phyloP scores from a whole-genome alignment of 306 rosid species.

The Fagus crenata region DNA sequence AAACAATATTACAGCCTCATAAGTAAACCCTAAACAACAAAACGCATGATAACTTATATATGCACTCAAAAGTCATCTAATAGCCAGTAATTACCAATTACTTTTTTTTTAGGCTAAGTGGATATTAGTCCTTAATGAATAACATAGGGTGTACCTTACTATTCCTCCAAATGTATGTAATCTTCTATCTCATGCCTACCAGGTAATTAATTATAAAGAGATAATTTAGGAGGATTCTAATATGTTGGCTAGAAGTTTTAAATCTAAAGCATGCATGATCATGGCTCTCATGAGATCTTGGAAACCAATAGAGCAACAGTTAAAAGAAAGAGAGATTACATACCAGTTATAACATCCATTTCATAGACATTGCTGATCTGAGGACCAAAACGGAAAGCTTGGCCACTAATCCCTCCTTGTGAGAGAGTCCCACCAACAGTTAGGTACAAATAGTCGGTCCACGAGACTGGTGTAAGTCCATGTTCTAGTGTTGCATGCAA shows the following conservation, averaged over 20 bases:
- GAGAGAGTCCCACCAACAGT: slow-evolving; percentile 87
- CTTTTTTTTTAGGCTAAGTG: too few species aligned
- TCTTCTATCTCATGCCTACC: too few species aligned
- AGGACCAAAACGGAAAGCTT: slow-evolving; percentile 70
- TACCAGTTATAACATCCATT: slow-evolving; percentile 77
- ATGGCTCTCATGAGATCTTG: too few species aligned
- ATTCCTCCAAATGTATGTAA: too few species aligned
- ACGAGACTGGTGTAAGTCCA: slow-evolving; percentile 65
- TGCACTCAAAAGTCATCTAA: too few species aligned
- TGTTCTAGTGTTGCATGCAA: slow-evolving; percentile 44
- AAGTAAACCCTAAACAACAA: neutral
- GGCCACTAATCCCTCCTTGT: slow-evolving; percentile 90
- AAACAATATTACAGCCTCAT: neutral
- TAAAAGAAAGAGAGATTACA: neutral
- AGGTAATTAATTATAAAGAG: too few species aligned
- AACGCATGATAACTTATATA: too few species aligned
- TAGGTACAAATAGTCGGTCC: slow-evolving; percentile 77
- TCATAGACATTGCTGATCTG: slow-evolving; percentile 71
- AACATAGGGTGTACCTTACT: too few species aligned
- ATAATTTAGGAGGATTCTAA: too few species aligned
- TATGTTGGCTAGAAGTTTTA: neutral
- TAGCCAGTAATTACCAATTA: neutral
- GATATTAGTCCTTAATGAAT: too few species aligned
- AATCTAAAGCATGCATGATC: neutral
- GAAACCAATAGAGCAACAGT: too few species aligned